Conservation (phyloP, 2,329 filamentous ascomycete genomes). For the Trichophyton rubrum region DNA sequence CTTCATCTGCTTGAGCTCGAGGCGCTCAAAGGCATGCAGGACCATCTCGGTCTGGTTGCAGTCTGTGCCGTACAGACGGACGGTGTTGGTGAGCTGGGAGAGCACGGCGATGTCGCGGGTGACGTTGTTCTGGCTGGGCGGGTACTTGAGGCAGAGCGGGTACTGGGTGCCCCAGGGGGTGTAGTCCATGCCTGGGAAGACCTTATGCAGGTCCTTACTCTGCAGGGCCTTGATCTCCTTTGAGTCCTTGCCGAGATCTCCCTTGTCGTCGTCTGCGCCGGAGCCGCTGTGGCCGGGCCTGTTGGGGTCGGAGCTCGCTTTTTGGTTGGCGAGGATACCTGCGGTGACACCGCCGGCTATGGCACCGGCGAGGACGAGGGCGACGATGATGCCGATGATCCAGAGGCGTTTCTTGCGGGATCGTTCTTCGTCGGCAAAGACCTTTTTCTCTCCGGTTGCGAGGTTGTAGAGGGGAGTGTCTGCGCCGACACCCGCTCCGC, state of each 20-base stretch:
- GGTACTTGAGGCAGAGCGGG: constrained; percentile 62
- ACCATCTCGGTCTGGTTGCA: constrained; percentile 97
- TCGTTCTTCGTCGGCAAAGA: constrained; percentile 50
- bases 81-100: constrained; percentile 74
- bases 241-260: constrained; percentile 62
- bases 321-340: constrained; percentile 48
- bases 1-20: constrained; percentile 64
- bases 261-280: constrained; percentile 53
- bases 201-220: constrained; percentile 73
- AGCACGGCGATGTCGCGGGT: constrained; percentile 84
- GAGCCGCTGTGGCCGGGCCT: constrained; percentile 25
- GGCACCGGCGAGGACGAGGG: constrained; percentile 53
- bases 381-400: constrained; percentile 53
- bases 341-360: constrained; percentile 65
- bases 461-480: constrained; percentile 39
- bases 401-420: constrained; percentile 56
- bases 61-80: constrained; percentile 87
- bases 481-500: background rate
- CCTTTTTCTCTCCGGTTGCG: constrained; percentile 50
- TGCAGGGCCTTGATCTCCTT: constrained; percentile 67
- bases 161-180: constrained; percentile 86
- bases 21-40: constrained; percentile 62
- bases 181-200: constrained; percentile 92
- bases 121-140: constrained; percentile 85
- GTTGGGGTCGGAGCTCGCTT: constrained; percentile 20